phyloP scores from a whole-genome alignment of 805 yeast species.

The Zygosaccharomyces pseudorouxii region DNA sequence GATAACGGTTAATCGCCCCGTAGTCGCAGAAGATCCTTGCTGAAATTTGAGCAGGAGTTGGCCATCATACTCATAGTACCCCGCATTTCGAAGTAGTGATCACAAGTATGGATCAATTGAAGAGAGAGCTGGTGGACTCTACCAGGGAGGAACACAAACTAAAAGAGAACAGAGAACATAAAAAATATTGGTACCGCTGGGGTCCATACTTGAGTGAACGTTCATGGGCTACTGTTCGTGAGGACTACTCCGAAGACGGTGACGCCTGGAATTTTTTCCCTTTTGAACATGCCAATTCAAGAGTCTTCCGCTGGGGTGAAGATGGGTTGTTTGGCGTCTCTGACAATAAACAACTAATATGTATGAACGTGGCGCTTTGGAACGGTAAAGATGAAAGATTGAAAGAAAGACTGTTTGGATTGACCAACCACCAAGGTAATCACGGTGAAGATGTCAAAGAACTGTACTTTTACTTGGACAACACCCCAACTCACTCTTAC shows the following conservation, averaged over 20 bases:
- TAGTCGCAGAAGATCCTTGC: not conserved
- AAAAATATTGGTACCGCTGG: conserved; percentile 77
- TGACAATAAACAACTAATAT: conserved; percentile 73
- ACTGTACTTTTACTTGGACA: conserved; percentile 77
- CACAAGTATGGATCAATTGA: conserved; percentile 18
- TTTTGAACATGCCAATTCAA: conserved; percentile 73
- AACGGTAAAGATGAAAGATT: conserved; percentile 80
- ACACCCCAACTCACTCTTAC: conserved; percentile 89
- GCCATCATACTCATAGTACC: not conserved
- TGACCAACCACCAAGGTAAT: conserved; percentile 89
- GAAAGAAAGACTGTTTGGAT: conserved; percentile 82
- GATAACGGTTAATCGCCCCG: not conserved
- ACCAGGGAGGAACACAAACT: conserved; percentile 37
- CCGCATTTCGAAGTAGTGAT: not conserved
- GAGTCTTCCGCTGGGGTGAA: conserved; percentile 93
- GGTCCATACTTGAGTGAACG: conserved; percentile 88
- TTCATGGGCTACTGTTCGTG: conserved; percentile 82
- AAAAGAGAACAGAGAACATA: conserved; percentile 32
- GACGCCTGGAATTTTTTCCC: conserved; percentile 90
- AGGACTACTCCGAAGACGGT: conserved; percentile 80
- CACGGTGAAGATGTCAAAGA: conserved; percentile 96
- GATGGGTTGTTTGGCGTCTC: conserved; percentile 90
- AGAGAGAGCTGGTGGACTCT: conserved; percentile 22
- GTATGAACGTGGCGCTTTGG: conserved; percentile 85
- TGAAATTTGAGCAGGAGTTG: not conserved